Evolutionary conservation across 257 asterid genomes (phyloP), one percentile per base, ranked within the genome.

Genomic region (Solanum pennellii): DNA sequence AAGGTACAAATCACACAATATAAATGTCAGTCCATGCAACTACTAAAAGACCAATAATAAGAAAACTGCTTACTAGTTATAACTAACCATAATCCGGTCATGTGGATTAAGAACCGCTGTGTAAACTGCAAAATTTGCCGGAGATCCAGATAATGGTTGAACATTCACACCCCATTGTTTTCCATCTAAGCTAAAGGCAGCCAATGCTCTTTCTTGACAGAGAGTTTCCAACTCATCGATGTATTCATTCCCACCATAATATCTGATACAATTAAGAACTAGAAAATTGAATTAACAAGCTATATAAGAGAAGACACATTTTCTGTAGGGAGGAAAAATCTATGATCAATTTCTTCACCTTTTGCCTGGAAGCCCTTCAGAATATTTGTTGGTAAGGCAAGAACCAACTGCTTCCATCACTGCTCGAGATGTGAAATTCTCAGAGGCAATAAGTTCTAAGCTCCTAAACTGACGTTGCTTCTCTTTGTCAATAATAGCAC

Each of bases 341-440:
- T 20, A 79, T 45, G 84, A 79, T 79, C 18, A 10, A 79, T 27
- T 15, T 79, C 41, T 86, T 76, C 85, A 96, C 98, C 99, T 94
- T 93, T 95, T 97, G 29, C 98, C 98, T 69, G 99, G 98, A 72
- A 97, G 92, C 82, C 99, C 99, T 91, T 95, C 98, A 5, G 99
- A 95, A 85, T 97, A 97, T 83, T 97, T 97, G 88, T 97, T 97
- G 59, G 99, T 95, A 88, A 97, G 95, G 94, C 98, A 95, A 88
- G 99, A 97, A 89, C 99, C 99, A 88, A 97, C 99, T 21, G 98
- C 99, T 92, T 97, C 98, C 99, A 97, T 97, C 90, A 97, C 99
- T 68, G 99, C 98, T 83, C 98, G 95, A 59, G 98, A 97, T 20
- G 99, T 97, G 90, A 94, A 97, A 89, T 97, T 97, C 91, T 97